Conservation (phyloP, 1,139 yeast species). For the Taiozyma sp. region DNA sequence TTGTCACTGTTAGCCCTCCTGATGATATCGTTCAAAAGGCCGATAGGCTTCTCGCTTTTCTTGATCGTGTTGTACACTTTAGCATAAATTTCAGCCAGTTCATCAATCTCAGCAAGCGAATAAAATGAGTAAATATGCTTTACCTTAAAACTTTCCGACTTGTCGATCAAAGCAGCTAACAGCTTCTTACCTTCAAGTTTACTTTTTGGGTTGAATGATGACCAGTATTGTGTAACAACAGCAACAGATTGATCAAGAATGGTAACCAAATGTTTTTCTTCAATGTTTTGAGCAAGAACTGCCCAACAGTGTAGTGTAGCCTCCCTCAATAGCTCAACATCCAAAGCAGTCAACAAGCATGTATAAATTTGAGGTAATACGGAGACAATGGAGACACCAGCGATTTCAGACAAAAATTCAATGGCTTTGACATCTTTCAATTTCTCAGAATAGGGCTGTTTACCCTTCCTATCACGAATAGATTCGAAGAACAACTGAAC, state of each 20-base stretch:
- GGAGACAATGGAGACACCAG: slow-evolving; percentile 59
- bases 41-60: slow-evolving; percentile 28
- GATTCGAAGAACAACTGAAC: slow-evolving; percentile 78
- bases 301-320: slow-evolving; percentile 69
- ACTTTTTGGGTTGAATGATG: slow-evolving; percentile 41
- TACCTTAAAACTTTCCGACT: slow-evolving; percentile 25
- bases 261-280: slow-evolving; percentile 47
- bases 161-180: slow-evolving; percentile 24
- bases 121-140: slow-evolving; percentile 41
- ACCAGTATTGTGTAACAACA: slow-evolving; percentile 62
- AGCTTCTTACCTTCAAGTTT: slow-evolving; percentile 28
- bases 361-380: slow-evolving; percentile 89
- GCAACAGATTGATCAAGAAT: slow-evolving; percentile 55
- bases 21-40: slow-evolving; percentile 44
- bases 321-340: slow-evolving; percentile 53
- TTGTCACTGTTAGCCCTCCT: slow-evolving; percentile 64
- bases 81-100: slow-evolving; percentile 29
- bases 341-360: slow-evolving; percentile 78
- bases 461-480: slow-evolving; percentile 68
- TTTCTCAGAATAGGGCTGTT: slow-evolving; percentile 69
- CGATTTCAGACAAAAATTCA: slow-evolving; percentile 58
- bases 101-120: slow-evolving; percentile 45
- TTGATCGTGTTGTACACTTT: slow-evolving; percentile 25
- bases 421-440: slow-evolving; percentile 71
- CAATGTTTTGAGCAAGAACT: slow-evolving; percentile 45